Base-by-base conservation (phyloP, 1,284 basidiomycete genomes). In the Leccinum subspadiceum region DNA sequence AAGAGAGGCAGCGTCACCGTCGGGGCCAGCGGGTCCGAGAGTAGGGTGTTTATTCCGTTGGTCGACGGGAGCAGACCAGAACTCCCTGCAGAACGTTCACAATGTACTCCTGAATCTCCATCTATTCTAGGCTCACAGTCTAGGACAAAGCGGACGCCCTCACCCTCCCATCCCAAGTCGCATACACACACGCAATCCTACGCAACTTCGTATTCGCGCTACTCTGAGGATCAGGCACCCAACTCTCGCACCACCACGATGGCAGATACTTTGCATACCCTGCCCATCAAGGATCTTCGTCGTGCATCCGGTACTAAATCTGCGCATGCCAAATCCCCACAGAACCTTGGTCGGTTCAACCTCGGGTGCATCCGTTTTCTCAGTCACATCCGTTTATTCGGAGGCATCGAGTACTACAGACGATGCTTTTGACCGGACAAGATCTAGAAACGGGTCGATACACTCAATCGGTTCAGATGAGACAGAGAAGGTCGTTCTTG, bases 1-100 rank as follows among this genome's bases (percentile, higher is more conserved):
- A 89, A 89, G 70, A 83, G 90, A 33, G 62, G 66, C 20, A 73
- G 71, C 54, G 65, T 70, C 41, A 53, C 39, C 10, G 57, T 61
- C 12, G 57, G 56, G 1, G 8, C 54, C 1, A 46, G 44, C 17
- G 26, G 35, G 3, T 6, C 50, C 1, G 68, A 67, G 31, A 58
- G 60, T 3, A 63, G 71, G 33, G 41, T 4, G 31, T 67, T 63
- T 7, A 54, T 70, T 6, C 59, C 69, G 4, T 54, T 68, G 56
- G 48, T 61, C 24, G 62, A 69, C 13, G 54, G 56, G 22, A 53
- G 13, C 41, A 59, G 46, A 44, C 20, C 29, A 9, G 61, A 58
- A 1, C 35, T n/a, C 35, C 3, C 22, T 39, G 52, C 24, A 52
- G 61, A 59, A 35, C 39, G 46, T 22, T 53, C 51, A 26, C 57